Conservation (phyloP, 768 basidiomycete genomes). For the Leccinellum albellum region DNA sequence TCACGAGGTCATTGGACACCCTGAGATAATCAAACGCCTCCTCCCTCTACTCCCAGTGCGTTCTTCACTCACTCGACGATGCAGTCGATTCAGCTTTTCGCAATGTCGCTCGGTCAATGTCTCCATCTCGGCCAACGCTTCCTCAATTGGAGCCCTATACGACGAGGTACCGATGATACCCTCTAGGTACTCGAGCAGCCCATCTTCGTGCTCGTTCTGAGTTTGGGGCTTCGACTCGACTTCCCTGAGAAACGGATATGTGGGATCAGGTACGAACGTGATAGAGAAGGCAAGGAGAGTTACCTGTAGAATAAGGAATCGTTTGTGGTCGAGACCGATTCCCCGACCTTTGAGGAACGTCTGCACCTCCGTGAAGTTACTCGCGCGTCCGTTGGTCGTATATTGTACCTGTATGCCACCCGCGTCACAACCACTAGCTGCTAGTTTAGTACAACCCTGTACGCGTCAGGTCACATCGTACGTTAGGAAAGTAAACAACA, state of each 20-base stretch:
- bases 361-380: slow-evolving; percentile 86
- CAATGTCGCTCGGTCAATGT: slow-evolving; percentile 74
- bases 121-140: slow-evolving; percentile 78
- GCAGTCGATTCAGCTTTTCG: slow-evolving; percentile 79
- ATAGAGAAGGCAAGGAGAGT: too few relatives aligned
- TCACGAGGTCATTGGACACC: too few relatives aligned
- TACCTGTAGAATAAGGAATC: too few relatives aligned
- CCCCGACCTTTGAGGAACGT: slow-evolving; percentile 83
- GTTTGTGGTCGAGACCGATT: too few relatives aligned
- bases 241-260: too few relatives aligned
- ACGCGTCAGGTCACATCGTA: too few relatives aligned
- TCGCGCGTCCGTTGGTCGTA: slow-evolving; percentile 75
- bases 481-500: background rate
- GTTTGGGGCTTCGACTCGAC: slow-evolving; percentile 99
- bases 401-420: slow-evolving; percentile 41
- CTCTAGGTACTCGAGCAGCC: slow-evolving; percentile 94
- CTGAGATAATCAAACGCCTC: too few relatives aligned
- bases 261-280: too few relatives aligned
- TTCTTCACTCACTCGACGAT: too few relatives aligned
- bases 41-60: too few relatives aligned
- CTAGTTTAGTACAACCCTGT: too few relatives aligned
- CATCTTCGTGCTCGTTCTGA: slow-evolving; percentile 88
- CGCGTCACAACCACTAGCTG: too few relatives aligned
- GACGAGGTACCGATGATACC: slow-evolving; percentile 95
- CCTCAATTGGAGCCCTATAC: slow-evolving; percentile 88